phyloP scores from a whole-genome alignment of 1,284 basidiomycete genomes.

The Sanghuangporus weigelae region DNA sequence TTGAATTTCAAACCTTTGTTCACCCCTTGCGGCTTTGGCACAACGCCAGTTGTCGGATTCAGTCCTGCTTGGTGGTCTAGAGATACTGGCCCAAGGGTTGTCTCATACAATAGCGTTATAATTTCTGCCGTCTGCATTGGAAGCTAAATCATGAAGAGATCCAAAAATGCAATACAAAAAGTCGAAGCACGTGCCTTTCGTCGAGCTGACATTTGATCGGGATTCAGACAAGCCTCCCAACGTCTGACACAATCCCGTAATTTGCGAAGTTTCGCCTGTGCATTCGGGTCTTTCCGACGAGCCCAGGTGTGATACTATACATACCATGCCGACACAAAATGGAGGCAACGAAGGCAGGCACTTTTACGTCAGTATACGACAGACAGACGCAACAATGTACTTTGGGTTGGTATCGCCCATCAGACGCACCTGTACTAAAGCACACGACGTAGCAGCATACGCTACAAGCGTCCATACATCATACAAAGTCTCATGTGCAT shows the following conservation, averaged over 20 bases:
- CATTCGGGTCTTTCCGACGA: slow-evolving; percentile 69
- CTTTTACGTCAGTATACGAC: slow-evolving; percentile 9
- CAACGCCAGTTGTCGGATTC: slow-evolving; percentile 73
- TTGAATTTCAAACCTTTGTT: slow-evolving; percentile 60
- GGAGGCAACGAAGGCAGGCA: not conserved
- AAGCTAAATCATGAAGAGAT: slow-evolving; percentile 16
- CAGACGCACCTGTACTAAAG: slow-evolving; percentile 78
- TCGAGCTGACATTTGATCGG: slow-evolving; percentile 88
- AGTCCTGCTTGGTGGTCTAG: slow-evolving; percentile 53
- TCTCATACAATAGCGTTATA: slow-evolving; percentile 87
- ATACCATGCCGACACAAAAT: not conserved
- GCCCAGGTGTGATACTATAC: slow-evolving; percentile 88
- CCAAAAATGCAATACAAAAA: not conserved
- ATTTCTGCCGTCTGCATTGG: slow-evolving; percentile 80
- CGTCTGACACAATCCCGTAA: slow-evolving; percentile 77
- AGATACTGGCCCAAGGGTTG: slow-evolving; percentile 69
- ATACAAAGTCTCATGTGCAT: slow-evolving; percentile 73
- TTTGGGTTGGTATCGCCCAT: not conserved
- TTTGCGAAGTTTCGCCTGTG: slow-evolving; percentile 70
- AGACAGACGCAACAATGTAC: slow-evolving; percentile 4
- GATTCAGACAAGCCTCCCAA: slow-evolving; percentile 77
- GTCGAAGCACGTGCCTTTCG: slow-evolving; percentile 58
- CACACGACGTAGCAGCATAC: slow-evolving; percentile 87
- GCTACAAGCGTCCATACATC: slow-evolving; percentile 85
- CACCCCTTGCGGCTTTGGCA: slow-evolving; percentile 40